Evolutionary conservation across 1,284 basidiomycete species (phyloP).

Genomic region (Naganishia sp.): DNA sequence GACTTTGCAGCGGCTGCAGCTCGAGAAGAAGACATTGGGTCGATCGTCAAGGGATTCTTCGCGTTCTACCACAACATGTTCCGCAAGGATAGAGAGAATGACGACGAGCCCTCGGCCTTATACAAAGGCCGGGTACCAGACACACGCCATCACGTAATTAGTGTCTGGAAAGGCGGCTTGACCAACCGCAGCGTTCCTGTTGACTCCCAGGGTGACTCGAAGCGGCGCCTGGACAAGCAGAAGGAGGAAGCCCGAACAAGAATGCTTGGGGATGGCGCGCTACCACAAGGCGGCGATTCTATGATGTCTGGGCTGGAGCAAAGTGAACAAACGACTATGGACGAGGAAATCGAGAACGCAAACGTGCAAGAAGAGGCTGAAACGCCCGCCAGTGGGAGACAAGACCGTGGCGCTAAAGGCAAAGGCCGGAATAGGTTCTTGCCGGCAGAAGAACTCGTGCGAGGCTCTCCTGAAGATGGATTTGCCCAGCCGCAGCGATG

Average conservation of each 20-base stretch:
- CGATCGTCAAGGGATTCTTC: constrained; percentile 30
- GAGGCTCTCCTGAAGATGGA: constrained; percentile 11
- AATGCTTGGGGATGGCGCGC: neutral
- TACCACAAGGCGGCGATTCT: neutral
- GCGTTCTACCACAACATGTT: constrained; percentile 20
- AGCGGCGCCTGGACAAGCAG: constrained; percentile 4
- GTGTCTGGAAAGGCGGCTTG: constrained; percentile 30
- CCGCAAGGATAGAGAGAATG: neutral
- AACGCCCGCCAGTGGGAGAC: neutral
- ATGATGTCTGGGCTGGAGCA: constrained; percentile 4
- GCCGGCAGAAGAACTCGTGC: neutral
- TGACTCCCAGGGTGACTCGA: too few species aligned
- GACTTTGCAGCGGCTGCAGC: neutral
- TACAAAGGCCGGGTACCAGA: constrained; percentile 7
- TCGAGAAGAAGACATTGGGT: neutral
- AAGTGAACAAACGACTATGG: constrained; percentile 2
- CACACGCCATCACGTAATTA: constrained; percentile 10
- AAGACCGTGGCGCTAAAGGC: neutral
- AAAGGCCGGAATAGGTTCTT: constrained; percentile 6
- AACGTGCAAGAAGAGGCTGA: neutral
- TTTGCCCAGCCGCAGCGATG: constrained; percentile 44
- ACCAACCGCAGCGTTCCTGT: constrained; percentile 25
- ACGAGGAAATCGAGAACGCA: neutral
- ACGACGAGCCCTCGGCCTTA: neutral
- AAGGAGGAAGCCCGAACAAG: constrained; percentile 8